Evolutionary conservation across 2,329 filamentous ascomycete genomes (phyloP), one percentile per base, ranked within the genome.

Genomic region (Beauveria sp.): DNA sequence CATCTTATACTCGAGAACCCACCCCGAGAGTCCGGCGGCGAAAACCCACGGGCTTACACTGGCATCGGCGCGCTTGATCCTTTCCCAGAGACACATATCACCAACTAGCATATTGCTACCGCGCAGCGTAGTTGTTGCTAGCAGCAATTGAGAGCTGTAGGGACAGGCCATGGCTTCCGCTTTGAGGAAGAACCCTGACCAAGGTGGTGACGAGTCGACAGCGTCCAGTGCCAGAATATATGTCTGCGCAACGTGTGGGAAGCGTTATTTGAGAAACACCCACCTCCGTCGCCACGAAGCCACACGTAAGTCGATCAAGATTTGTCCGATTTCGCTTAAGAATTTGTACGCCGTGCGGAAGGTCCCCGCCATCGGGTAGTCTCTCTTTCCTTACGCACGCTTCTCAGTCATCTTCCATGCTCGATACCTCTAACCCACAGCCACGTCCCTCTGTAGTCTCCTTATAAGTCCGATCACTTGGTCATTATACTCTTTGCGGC

Each of bases 231-330:
- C 60, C 34, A 60, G 26, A 28, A 20, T 24, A 31, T 48, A 63
- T 42, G 46, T 46, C 14, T 68, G 67, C 63, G 57, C 63, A 22
- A 67, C 63, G 26, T 70, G 68, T 50, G 67, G 68, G 10, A 70
- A 67, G 57, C 60, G 64, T 26, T 70, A 69, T 61, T 68, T 69
- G 56, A 64, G 67, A 26, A 70, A 65, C 60, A 66, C 67, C 26
- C 68, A 70, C 55, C 66, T 69, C 20, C 67, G 68, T 26, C 67
- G 68, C 14, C 68, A 70, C 56, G 68, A 70, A 62, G 64, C 68
- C 20, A 69, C 67, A 12, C 68, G 68, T 69, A 56, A 66, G 68
- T 65, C 12, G 5, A 43, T 22, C 45, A 61, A n/a, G 9, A 28
- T 53, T 28, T 10, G 16, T 45, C 22, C 28, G 1, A 48, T 53